phyloP scores from a whole-genome alignment of 306 rosid genomes.

The Ormosia emarginata region DNA sequence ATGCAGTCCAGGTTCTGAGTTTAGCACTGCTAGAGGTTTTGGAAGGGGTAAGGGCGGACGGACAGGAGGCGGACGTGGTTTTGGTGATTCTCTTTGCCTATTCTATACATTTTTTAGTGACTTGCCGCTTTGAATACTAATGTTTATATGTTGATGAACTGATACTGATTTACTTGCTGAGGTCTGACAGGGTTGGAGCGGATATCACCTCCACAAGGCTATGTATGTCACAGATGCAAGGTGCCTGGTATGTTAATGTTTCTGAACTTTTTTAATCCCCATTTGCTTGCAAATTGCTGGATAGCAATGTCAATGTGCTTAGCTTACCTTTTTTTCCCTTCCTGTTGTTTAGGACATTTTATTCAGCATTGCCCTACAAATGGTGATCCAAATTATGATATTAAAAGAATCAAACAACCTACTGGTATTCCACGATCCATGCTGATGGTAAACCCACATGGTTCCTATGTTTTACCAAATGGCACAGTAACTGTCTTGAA shows the following conservation, averaged over 20 bases:
- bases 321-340: not conserved
- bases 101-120: not conserved
- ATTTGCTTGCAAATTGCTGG: constrained; percentile 5
- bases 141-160: constrained; percentile 5
- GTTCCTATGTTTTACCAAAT: constrained; percentile 94
- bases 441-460: constrained; percentile 95
- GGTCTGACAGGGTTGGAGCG: constrained; percentile 69
- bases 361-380: constrained; percentile 99
- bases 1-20: constrained; percentile 88
- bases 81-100: constrained; percentile 52
- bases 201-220: constrained; percentile 98
- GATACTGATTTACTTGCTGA: constrained; percentile 24
- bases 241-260: constrained; percentile 74
- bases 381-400: constrained; percentile 91
- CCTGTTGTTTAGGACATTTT: constrained; percentile 67
- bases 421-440: constrained; percentile 99
- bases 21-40: constrained; percentile 81
- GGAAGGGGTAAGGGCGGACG: constrained; percentile 90
- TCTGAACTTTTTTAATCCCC: not conserved
- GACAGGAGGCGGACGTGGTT: constrained; percentile 89
- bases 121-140: not conserved
- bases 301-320: not conserved
- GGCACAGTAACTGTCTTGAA: constrained; percentile 95
- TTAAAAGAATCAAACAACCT: constrained; percentile 89
- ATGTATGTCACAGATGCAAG: constrained; percentile 94